Evolutionary conservation across 1,139 yeast species (phyloP).

Genomic region (Suzukiozyma palmioleophila): DNA sequence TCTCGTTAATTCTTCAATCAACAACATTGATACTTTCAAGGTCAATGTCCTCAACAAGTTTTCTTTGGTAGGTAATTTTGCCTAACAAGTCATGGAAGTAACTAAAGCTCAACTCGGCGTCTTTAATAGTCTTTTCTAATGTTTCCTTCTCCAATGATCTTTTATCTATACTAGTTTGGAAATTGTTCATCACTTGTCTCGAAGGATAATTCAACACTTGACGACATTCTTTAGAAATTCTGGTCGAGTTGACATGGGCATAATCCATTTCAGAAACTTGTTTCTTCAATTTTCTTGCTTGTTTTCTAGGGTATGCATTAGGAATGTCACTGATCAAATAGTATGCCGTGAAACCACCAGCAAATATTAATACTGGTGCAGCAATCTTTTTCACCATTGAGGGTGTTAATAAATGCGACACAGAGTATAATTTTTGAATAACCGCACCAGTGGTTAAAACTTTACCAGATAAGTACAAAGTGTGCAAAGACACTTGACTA

Average conservation of each 20-base stretch:
- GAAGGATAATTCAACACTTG: slow-evolving; percentile 79
- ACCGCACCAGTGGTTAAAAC: slow-evolving; percentile 42
- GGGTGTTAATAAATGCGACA: slow-evolving; percentile 26
- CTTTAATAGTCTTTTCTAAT: slow-evolving; percentile 48
- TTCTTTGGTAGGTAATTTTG: slow-evolving; percentile 44
- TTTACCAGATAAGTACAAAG: slow-evolving; percentile 43
- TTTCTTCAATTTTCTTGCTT: slow-evolving; percentile 63
- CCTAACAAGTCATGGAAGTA: slow-evolving; percentile 57
- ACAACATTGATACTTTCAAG: slow-evolving; percentile 48
- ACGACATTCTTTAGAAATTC: slow-evolving; percentile 79
- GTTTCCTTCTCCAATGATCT: slow-evolving; percentile 58
- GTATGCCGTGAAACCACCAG: slow-evolving; percentile 55
- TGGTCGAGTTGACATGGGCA: slow-evolving; percentile 68
- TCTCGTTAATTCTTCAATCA: slow-evolving; percentile 23
- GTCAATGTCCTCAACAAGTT: slow-evolving; percentile 45
- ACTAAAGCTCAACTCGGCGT: slow-evolving; percentile 54
- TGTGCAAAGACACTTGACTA: slow-evolving; percentile 37
- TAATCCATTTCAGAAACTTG: slow-evolving; percentile 69
- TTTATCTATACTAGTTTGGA: slow-evolving; percentile 67
- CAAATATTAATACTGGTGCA: slow-evolving; percentile 47
- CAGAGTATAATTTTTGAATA: slow-evolving; percentile 26
- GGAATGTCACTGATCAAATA: slow-evolving; percentile 80
- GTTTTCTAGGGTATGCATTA: slow-evolving; percentile 79
- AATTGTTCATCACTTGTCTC: slow-evolving; percentile 73
- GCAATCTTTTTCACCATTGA: slow-evolving; percentile 30